Evolutionary conservation across 805 yeast genomes (phyloP), one percentile per base, ranked within the genome.

Genomic region (Myxozyma monticola): DNA sequence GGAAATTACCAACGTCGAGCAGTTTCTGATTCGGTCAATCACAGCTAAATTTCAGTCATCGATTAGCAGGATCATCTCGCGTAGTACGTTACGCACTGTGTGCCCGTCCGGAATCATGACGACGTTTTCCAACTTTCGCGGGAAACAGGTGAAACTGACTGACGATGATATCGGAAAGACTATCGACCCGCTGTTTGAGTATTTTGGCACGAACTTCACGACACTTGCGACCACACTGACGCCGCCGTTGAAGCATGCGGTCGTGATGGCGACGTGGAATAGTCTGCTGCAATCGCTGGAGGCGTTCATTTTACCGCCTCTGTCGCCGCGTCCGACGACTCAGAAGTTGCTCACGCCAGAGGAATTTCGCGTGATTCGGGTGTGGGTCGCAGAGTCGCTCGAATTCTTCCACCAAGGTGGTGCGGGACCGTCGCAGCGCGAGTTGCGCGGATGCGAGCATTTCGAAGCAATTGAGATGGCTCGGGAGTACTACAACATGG

Each of bases 351-450:
- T 88, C 42, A 76, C 84, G 0, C 69, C 71, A 25, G 70, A 68
- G 20, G 95, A 88, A 62, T 68, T 85, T 26, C 88, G 83, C 44
- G 77, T 83, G 1, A 78, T 86, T 0, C 81, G 83, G 54, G 72
- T 78, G 0, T 88, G 96, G 96, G 65, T 88, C 20, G 71, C 77
- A 41, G 66, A 85, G n/a, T 77, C 88, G 45, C 65, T 77, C 41
- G 90, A 82, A 51, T 88, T 87, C 63, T 88, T 88, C 69, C 80
- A 88, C 65, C 82, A 85, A 61, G 82, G 78, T 38, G 95, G 95
- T 0, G 83, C 83, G 29, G 96, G 96, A 0, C 93, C 93, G 0
- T 77, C 88, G 0, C 59, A 86, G 26, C 80, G 77, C 53, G 78
- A 77, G 6, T 68, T 88, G 60, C 82, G 81, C 54, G 78, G 28